Evolutionary conservation across 2,329 filamentous ascomycete genomes (phyloP).

Genomic region (Helicocarpus griseus): DNA sequence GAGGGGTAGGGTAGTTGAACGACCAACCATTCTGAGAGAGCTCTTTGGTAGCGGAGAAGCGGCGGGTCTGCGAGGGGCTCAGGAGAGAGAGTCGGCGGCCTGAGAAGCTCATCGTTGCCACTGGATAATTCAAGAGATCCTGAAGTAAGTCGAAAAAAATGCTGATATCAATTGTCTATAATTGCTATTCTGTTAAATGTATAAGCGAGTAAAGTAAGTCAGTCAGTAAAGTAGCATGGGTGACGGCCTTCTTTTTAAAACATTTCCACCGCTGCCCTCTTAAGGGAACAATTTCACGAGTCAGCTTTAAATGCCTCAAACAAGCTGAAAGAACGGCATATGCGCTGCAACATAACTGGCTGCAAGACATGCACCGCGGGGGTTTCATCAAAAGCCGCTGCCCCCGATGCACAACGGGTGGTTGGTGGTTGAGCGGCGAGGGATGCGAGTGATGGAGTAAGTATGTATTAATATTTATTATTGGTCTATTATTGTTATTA

Average conservation of each 20-base stretch:
- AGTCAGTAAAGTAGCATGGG: too few species aligned
- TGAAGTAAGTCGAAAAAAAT: background rate
- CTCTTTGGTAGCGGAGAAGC: slow-evolving; percentile 36
- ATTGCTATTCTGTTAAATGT: too few species aligned
- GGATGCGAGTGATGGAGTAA: too few species aligned
- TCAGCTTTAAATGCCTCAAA: background rate
- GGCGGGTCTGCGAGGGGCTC: slow-evolving; percentile 25
- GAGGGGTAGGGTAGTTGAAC: slow-evolving; percentile 11
- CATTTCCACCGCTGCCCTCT: too few species aligned
- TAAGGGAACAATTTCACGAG: background rate
- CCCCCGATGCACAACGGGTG: too few species aligned
- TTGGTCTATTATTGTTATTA: too few species aligned
- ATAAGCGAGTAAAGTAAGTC: too few species aligned
- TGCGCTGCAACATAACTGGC: background rate
- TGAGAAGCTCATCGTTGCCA: slow-evolving; percentile 35
- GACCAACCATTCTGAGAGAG: slow-evolving; percentile 19
- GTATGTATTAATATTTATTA: too few species aligned
- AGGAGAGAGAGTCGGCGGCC: slow-evolving; percentile 36
- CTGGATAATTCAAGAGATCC: background rate
- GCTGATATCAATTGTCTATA: too few species aligned
- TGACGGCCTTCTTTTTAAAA: too few species aligned
- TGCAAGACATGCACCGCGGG: background rate
- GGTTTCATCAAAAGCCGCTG: background rate
- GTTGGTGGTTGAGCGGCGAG: too few species aligned
- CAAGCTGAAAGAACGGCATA: background rate